phyloP scores from a whole-genome alignment of 140 eudicot genomes.

The Anethum foeniculum region DNA sequence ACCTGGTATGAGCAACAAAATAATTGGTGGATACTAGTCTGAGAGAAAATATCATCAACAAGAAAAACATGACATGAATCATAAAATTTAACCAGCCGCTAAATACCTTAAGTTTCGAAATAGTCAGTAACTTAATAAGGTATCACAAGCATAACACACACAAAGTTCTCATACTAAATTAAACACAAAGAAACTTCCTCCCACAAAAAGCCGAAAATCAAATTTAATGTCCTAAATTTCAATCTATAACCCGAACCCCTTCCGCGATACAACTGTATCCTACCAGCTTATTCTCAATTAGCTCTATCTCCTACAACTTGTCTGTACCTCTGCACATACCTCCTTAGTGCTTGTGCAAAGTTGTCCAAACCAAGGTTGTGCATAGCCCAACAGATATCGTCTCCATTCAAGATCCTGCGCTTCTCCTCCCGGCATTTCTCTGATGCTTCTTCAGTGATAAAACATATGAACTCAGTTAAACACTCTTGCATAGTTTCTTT shows the following conservation, averaged over 20 bases:
- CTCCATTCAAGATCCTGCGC: slow-evolving; percentile 29
- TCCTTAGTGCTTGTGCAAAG: slow-evolving; percentile 21
- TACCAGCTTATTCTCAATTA: not conserved
- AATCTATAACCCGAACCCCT: not conserved
- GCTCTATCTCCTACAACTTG: slow-evolving; percentile 22
- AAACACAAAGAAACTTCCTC: not conserved
- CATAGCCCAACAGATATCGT: slow-evolving; percentile 30
- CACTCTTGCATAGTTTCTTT: slow-evolving; percentile 38
- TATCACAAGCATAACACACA: not conserved
- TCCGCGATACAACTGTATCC: not conserved
- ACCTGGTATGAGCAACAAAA: not conserved
- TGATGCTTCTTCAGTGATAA: slow-evolving; percentile 30
- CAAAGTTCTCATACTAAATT: not conserved
- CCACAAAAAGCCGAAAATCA: not conserved
- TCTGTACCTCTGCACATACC: slow-evolving; percentile 29
- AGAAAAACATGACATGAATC: no score
- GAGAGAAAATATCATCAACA: not conserved
- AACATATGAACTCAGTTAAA: slow-evolving; percentile 28
- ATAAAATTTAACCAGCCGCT: no score
- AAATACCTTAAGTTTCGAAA: not conserved
- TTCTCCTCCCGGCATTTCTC: slow-evolving; percentile 26
- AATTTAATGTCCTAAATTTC: not conserved
- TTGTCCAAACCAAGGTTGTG: slow-evolving; percentile 26
- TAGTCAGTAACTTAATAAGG: no score
- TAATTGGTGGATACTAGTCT: not conserved